Evolutionary conservation across 1,284 basidiomycete species (phyloP), one percentile per base, ranked within the genome.

Genomic region (Cerioporus squamosus): DNA sequence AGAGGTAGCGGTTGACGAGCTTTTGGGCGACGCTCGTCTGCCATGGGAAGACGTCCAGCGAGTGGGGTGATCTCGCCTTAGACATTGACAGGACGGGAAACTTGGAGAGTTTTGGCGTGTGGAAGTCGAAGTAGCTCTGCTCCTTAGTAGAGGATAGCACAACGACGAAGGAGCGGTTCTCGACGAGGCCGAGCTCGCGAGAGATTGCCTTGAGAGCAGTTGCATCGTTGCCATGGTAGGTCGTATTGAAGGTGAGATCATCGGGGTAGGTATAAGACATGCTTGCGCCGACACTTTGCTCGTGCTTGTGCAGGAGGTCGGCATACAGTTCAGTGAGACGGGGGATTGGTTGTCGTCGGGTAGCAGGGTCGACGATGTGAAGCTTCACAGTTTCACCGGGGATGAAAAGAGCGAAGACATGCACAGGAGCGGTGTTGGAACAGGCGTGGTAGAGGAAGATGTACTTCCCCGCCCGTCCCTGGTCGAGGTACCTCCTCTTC

Each of bases 371-470:
- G 49, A 98, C 95, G 50, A 98, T 79, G 72, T 97, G 96, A 2
- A 98, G 79, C 67, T 90, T 90, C 44, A 90, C 88, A 7, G 78
- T 67, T 0, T 88, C 87, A n/a, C 75, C 78, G 0, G 93, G 92
- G 44, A 89, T 79, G 78, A 99, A 97, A 15, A 98, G 79, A 1
- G 90, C 92, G 68, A 97, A 93, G n/a, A 98, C 85, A 68, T 99
- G 95, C 15, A 97, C 83, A 2, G 85, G 82, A 7, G 89, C 86
- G 53, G 82, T 88, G 39, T 85, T 81, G 12, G 94, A 84, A 59
- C 79, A 90, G 44, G 88, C 88, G 60, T 99, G 97, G 72, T 95
- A 98, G n/a, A 99, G 81, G 77, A 97, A 93, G 56, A 97, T 81
- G 73, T 94, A 93, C 65, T 93, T 93, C 43, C 89, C 79, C n/a